These are phyloP conservation scores for Dalechampia spathulata DNA, from an alignment of 441 rosid species.

Conservation along the genomic window DNA sequence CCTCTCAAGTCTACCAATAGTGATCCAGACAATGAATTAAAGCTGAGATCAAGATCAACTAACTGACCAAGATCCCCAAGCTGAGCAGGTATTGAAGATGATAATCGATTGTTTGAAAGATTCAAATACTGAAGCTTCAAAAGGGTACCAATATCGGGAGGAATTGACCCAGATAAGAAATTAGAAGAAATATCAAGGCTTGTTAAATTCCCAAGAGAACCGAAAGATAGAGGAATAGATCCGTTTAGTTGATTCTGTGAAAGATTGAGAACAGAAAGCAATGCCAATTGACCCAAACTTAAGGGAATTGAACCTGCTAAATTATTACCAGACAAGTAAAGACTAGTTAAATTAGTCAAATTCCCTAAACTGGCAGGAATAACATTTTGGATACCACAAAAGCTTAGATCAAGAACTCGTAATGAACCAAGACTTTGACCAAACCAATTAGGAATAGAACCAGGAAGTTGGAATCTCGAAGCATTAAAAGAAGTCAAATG, in stretches of 20 bases:
- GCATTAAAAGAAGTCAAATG: slow-evolving; percentile 62
- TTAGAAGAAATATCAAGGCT: slow-evolving; percentile 71
- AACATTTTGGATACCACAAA: slow-evolving; percentile 48
- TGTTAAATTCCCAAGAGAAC: slow-evolving; percentile 38
- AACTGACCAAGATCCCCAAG: slow-evolving; percentile 54
- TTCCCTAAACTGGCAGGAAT: slow-evolving; percentile 67
- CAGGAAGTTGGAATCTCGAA: slow-evolving; percentile 72
- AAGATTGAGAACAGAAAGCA: slow-evolving; percentile 58
- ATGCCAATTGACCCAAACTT: slow-evolving; percentile 46
- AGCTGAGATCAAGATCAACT: slow-evolving; percentile 78
- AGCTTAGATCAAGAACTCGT: slow-evolving; percentile 78
- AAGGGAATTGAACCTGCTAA: slow-evolving; percentile 53
- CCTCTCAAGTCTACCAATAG: slow-evolving; percentile 58
- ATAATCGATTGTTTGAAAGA: slow-evolving; percentile 63
- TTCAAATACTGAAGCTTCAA: slow-evolving; percentile 50
- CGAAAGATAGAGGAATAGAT: slow-evolving; percentile 52
- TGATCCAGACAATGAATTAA: slow-evolving; percentile 64
- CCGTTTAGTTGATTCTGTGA: slow-evolving; percentile 63
- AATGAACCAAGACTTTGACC: slow-evolving; percentile 44
- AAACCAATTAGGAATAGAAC: slow-evolving; percentile 75
- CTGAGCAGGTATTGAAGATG: slow-evolving; percentile 57
- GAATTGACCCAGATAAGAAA: slow-evolving; percentile 51
- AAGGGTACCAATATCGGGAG: slow-evolving; percentile 44
- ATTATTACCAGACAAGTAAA: slow-evolving; percentile 54
- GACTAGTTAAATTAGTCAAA: slow-evolving; percentile 44